A percentile compares a stretch with the other conserved stretches of the same genome.
These are phyloP conservation scores for Mucor irregularis DNA, from an alignment of 371 early-diverging fungal genomes.

Conservation along the genomic window DNA sequence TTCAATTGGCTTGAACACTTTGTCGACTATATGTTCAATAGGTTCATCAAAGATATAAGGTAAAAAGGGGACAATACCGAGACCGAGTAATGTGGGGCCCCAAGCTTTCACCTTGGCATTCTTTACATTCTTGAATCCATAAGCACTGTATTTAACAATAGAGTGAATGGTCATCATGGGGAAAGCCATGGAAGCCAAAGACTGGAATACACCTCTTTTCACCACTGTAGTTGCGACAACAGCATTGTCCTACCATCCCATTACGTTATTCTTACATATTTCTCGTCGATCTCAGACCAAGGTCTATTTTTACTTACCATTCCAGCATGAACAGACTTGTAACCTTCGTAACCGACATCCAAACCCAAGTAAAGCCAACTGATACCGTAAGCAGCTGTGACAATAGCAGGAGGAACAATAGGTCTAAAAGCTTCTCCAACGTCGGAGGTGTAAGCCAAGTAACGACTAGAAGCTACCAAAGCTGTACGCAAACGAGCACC, in stretches of 20 bases:
- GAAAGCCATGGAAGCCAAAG: slow-evolving; percentile 69
- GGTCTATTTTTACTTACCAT: slow-evolving; percentile 25
- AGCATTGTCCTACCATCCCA: slow-evolving; percentile 27
- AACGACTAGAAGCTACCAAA: slow-evolving; percentile 57
- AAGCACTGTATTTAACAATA: slow-evolving; percentile 68
- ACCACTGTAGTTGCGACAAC: slow-evolving; percentile 58
- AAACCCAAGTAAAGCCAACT: slow-evolving; percentile 65
- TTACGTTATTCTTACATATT: not conserved
- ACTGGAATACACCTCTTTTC: slow-evolving; percentile 73
- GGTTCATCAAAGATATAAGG: slow-evolving; percentile 78
- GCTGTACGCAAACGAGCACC: slow-evolving; percentile 63
- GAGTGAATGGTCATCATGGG: slow-evolving; percentile 77
- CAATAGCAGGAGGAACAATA: slow-evolving; percentile 57
- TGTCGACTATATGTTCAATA: slow-evolving; percentile 67
- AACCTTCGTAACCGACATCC: slow-evolving; percentile 73
- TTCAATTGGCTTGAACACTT: slow-evolving; percentile 58
- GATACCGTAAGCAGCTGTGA: slow-evolving; percentile 66
- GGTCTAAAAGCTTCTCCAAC: slow-evolving; percentile 83
- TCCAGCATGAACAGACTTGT: slow-evolving; percentile 62
- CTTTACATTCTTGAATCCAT: slow-evolving; percentile 56
- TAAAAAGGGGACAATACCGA: slow-evolving; percentile 69
- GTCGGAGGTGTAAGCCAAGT: slow-evolving; percentile 73
- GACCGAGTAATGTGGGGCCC: slow-evolving; percentile 71
- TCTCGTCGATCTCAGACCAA: not conserved
- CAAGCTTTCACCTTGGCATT: slow-evolving; percentile 54